These are phyloP conservation scores for Nothophaeocryptopus gaeumannii DNA, from an alignment of 2,329 filamentous ascomycete species.

Conservation along the genomic window DNA sequence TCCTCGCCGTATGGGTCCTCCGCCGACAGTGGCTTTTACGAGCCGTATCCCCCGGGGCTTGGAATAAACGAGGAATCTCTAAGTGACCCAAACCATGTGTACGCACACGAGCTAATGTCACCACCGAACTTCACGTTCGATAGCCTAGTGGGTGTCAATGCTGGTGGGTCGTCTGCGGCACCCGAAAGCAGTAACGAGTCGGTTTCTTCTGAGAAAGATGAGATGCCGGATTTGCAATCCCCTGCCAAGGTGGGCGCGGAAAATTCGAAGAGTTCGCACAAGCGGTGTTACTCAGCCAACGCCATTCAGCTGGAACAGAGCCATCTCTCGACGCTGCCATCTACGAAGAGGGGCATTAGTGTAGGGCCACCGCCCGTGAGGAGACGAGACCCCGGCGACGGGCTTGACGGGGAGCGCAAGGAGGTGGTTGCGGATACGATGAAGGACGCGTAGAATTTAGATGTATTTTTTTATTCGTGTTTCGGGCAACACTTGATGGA, in stretches of 20 bases:
- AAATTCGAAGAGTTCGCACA: slow-evolving; percentile 10
- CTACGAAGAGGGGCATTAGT: slow-evolving; percentile 21
- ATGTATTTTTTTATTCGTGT: slow-evolving; percentile 1
- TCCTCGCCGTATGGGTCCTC: slow-evolving; percentile 24
- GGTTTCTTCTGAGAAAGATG: slow-evolving; percentile 2
- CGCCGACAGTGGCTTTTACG: slow-evolving; percentile 31
- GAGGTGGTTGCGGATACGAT: slow-evolving; percentile 4
- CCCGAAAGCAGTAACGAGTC: background rate
- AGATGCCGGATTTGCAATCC: slow-evolving; percentile 12
- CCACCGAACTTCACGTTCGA: slow-evolving; percentile 7
- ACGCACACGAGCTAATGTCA: slow-evolving; percentile 26
- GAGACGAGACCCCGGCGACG: slow-evolving; percentile 2
- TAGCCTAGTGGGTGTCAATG: background rate
- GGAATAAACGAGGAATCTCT: slow-evolving; percentile 7
- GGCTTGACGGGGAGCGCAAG: slow-evolving; percentile 8
- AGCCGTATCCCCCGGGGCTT: slow-evolving; percentile 19
- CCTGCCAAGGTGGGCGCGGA: slow-evolving; percentile 8
- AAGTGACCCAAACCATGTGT: slow-evolving; percentile 22
- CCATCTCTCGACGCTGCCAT: slow-evolving; percentile 14
- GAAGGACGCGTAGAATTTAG: slow-evolving; percentile 6
- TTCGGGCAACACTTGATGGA: background rate
- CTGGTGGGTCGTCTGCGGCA: background rate
- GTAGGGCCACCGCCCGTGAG: slow-evolving; percentile 19
- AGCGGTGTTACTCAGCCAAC: slow-evolving; percentile 31
- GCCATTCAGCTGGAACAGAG: slow-evolving; percentile 25